Evolutionary conservation across 164 flowering plant genomes (phyloP).

Genomic region (Vitis riparia): DNA sequence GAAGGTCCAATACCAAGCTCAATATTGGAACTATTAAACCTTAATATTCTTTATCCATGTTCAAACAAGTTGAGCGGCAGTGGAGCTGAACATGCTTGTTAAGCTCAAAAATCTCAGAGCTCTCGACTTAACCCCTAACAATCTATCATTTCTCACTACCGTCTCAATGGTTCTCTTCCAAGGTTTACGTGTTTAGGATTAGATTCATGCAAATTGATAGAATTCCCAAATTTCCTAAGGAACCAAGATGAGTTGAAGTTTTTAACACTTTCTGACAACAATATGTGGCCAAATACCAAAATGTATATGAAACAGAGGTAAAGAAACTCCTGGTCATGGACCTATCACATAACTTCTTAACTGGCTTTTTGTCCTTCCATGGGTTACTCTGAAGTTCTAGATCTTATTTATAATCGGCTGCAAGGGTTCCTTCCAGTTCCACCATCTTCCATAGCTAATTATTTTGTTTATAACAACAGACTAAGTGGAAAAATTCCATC

Average conservation of each 20-base stretch:
- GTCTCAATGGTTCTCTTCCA: background rate
- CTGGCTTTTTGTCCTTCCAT: background rate
- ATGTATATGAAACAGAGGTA: constrained; percentile 1
- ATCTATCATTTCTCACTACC: background rate
- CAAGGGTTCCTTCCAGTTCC: constrained; percentile 13
- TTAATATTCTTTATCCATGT: constrained; percentile 1
- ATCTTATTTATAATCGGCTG: background rate
- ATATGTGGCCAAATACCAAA: constrained; percentile 11
- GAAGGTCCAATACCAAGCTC: constrained; percentile 19
- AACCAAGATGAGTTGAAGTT: background rate
- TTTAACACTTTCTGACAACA: constrained; percentile 12
- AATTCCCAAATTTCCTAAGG: constrained; percentile 3
- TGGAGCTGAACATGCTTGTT: constrained; percentile 14
- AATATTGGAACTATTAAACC: constrained; percentile 6
- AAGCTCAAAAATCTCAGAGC: background rate
- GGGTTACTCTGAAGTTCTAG: background rate
- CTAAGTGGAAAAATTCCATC: constrained; percentile 19
- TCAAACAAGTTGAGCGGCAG: constrained; percentile 21
- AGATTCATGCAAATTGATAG: background rate
- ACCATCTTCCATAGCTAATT: background rate
- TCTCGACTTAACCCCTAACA: constrained; percentile 7
- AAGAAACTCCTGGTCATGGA: background rate
- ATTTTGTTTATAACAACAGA: constrained; percentile 2
- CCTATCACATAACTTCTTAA: constrained; percentile 14
- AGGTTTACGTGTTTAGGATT: background rate